A percentile compares a stretch with the other conserved stretches of the same genome.
Conservation (phyloP, 106 monocot genomes). For the Dendrobium nobile region DNA sequence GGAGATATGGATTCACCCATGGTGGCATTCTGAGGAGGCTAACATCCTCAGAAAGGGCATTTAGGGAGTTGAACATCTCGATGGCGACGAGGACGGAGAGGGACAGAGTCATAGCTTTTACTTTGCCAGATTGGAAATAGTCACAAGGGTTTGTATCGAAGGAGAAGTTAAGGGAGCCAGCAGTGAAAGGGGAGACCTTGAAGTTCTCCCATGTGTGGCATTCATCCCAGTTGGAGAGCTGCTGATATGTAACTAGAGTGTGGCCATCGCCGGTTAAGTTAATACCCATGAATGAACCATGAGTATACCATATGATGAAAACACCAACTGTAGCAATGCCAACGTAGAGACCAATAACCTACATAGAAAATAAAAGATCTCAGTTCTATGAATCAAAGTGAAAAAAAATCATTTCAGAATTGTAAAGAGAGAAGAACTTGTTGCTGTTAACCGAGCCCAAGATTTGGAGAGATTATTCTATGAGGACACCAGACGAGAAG, state of each 20-base stretch:
- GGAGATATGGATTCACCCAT: slow-evolving; percentile 86
- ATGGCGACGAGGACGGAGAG: slow-evolving; percentile 84
- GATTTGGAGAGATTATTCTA: too few species aligned
- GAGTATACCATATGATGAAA: slow-evolving; percentile 70
- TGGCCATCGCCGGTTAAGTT: slow-evolving; percentile 67
- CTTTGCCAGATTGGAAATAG: slow-evolving; percentile 70
- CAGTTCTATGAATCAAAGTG: too few species aligned
- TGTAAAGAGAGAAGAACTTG: too few species aligned
- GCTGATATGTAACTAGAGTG: slow-evolving; percentile 61
- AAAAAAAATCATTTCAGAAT: too few species aligned
- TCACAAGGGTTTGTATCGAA: slow-evolving; percentile 67
- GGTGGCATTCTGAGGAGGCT: slow-evolving; percentile 77
- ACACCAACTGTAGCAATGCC: slow-evolving; percentile 76
- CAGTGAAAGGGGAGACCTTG: slow-evolving; percentile 54
- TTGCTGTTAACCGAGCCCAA: too few species aligned
- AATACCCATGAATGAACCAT: slow-evolving; percentile 74
- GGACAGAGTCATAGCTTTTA: slow-evolving; percentile 80
- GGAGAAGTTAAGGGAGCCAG: slow-evolving; percentile 40
- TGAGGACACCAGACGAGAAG: too few species aligned
- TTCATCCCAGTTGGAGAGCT: slow-evolving; percentile 67
- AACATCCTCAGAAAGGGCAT: slow-evolving; percentile 71
- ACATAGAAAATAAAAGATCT: too few species aligned
- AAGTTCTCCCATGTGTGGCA: slow-evolving; percentile 64
- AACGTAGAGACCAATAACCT: slow-evolving; percentile 85
- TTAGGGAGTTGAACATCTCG: slow-evolving; percentile 93